Evolutionary conservation across 352 stramenopile genomes (phyloP).

Genomic region (Pythium phragmitis): DNA sequence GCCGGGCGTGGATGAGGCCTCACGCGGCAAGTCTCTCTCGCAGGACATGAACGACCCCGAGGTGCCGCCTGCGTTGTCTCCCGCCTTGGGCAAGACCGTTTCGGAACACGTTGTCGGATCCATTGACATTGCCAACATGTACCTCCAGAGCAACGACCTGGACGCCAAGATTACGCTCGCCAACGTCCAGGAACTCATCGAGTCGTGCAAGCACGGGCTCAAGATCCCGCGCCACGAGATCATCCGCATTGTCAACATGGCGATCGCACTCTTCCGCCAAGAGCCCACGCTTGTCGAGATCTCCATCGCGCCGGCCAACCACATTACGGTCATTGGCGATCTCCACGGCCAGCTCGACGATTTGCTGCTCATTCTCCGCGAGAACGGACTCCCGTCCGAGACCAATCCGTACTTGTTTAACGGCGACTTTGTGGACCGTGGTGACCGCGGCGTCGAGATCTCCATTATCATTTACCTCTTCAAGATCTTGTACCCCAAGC

Average conservation of each 20-base stretch:
- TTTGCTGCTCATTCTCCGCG: conserved; percentile 75
- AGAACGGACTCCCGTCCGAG: conserved; percentile 89
- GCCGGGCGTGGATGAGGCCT: conserved; percentile 52
- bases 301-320: conserved; percentile 61
- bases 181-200: conserved; percentile 67
- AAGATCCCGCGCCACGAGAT: conserved; percentile 78
- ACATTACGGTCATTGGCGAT: conserved; percentile 82
- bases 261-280: conserved; percentile 46
- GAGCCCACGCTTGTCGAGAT: conserved; percentile 70
- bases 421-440: conserved; percentile 99
- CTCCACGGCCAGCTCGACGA: conserved; percentile 86
- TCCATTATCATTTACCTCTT: conserved; percentile 80
- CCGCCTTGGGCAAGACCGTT: conserved; percentile 39
- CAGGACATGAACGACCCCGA: conserved; percentile 17
- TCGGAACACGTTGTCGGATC: conserved; percentile 63
- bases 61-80: conserved; percentile 18
- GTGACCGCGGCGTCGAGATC: conserved; percentile 83
- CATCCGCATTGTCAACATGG: conserved; percentile 70
- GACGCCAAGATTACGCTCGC: conserved; percentile 63
- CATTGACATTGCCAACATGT: conserved; percentile 87
- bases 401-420: conserved; percentile 99
- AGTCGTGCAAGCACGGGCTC: conserved; percentile 74
- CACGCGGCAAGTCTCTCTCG: conserved; percentile 23
- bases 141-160: conserved; percentile 60
- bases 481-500: conserved; percentile 70